phyloP scores from a whole-genome alignment of 495 filamentous ascomycete species.

The Aspergillus olivimuriae region DNA sequence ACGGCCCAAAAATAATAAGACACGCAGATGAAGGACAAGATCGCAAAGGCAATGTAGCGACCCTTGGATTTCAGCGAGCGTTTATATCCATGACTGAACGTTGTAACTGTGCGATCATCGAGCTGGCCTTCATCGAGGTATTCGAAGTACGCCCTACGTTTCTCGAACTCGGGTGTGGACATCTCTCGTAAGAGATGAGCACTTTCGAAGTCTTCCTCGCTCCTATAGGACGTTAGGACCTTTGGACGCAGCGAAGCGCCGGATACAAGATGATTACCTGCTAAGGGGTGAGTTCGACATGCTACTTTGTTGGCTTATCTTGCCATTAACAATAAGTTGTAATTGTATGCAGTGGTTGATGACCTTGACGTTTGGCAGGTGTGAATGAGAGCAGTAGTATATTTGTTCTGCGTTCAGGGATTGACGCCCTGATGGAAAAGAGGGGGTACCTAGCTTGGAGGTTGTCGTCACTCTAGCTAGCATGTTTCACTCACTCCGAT shows the following conservation, averaged over 20 bases:
- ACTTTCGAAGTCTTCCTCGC: neutral
- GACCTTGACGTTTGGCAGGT: neutral
- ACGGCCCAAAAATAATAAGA: constrained; percentile 13
- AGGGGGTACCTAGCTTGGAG: neutral
- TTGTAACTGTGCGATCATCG: neutral
- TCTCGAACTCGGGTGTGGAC: neutral
- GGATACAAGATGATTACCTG: neutral
- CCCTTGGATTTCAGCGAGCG: neutral
- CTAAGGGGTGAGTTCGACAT: neutral
- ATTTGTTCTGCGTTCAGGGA: neutral
- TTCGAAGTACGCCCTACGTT: neutral
- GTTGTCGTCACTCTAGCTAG: neutral
- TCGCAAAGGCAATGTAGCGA: constrained; percentile 5
- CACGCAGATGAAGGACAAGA: constrained; percentile 7
- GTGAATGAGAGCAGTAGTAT: neutral
- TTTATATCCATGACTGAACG: neutral
- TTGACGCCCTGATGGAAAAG: neutral
- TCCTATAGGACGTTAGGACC: neutral
- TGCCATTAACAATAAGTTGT: neutral
- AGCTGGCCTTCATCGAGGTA: neutral
- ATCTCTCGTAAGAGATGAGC: neutral
- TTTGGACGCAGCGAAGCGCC: neutral
- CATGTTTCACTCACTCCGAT: neutral
- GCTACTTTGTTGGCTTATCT: neutral
- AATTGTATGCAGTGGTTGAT: neutral